Base-by-base conservation (phyloP, 495 filamentous ascomycete species). In the Hyaloscypha hepaticicola region DNA sequence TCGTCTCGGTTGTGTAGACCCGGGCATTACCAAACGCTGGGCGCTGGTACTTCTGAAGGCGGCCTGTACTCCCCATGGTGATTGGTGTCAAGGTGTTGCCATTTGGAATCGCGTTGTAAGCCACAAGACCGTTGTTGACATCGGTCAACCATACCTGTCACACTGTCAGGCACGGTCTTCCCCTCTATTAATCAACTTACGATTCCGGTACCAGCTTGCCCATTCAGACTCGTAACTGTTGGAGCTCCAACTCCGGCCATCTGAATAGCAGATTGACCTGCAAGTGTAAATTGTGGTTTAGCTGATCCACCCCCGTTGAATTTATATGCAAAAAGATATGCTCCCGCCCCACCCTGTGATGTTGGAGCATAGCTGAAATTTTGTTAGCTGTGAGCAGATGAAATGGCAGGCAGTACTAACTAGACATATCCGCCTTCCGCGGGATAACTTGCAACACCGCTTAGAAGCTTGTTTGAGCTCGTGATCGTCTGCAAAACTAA, bases 391-490 rank as follows among this genome's bases (percentile, higher is more conserved):
- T 34, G n/a, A 41, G 24, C 1, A 34, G 1, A 21, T 3, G 7
- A 34, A 9, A 41, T 5, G 55, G 9, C 53, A 45, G 58, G 49
- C 60, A 63, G 61, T 55, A 71, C 76, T 53, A 75, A 74, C 64
- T 82, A 82, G 55, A 82, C 72, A 61, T 78, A 81, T 14, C 80
- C 79, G 21, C 77, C 77, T 58, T 76, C 79, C 1, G 78, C 66
- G 12, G 80, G 80, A 66, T 80, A 76, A 19, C 75, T 77, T 2
- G 77, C 80, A 28, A 73, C 67, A 48, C 78, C 79, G 56, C 77
- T 77, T 65, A 79, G 80, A 0, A 80, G 72, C 8, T 77, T 68
- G 26, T 66, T 67, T 14, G 72, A 66, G 33, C 74, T 74, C 16
- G 70, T 70, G 57, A 79, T 76, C 5, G 73, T 76, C 61, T 81